Base-by-base conservation (phyloP, 805 yeast species). In the Metschnikowia proteae region DNA sequence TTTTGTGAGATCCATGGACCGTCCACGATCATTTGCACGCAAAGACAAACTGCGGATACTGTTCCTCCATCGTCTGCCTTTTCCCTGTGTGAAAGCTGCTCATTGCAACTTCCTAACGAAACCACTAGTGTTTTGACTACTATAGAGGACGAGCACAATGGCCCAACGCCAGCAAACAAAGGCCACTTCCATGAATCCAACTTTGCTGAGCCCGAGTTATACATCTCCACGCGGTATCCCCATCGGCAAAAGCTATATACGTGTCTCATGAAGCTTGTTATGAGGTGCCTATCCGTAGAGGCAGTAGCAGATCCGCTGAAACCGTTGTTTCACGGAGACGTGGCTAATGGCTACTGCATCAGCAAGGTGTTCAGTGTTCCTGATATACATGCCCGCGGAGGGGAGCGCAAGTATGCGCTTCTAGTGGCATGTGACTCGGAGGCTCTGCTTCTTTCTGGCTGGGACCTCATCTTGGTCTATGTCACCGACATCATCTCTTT, bases 1-100 rank as follows among this genome's bases (percentile, higher is more conserved):
- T 86, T 86, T 63, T 86, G 92, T 63, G 92, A 86, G 64, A 75
- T 81, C 23, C 91, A 86, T 60, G 92, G 92, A 0, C 91, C 92
- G 0, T 71, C 82, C 9, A 76, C 82, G 36, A 70, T 86, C 1
- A 64, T 83, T 60, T 84, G 87, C 53, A 83, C 90, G 0, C 88
- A 83, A 55, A 55, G 39, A 23, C 52, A 55, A 62, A 26, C 59
- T 64, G 26, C 60, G 60, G 36, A 67, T 37, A 47, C 67, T 7
- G 62, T 76, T 31, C 70, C 77, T 43, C 60, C 74, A 73, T 35
- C 71, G 22, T 49, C 71, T 25, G 74, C 54, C 72, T 73, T 57
- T 54, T 80, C 51, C 64, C 73, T 67, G 8, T 85, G 91, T 61
- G 73, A 76, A 22, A 81, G 88, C 0, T 86, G 92, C 59, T 70